Base-by-base conservation (phyloP, 306 rosid genomes). In the Bauhinia variegata region DNA sequence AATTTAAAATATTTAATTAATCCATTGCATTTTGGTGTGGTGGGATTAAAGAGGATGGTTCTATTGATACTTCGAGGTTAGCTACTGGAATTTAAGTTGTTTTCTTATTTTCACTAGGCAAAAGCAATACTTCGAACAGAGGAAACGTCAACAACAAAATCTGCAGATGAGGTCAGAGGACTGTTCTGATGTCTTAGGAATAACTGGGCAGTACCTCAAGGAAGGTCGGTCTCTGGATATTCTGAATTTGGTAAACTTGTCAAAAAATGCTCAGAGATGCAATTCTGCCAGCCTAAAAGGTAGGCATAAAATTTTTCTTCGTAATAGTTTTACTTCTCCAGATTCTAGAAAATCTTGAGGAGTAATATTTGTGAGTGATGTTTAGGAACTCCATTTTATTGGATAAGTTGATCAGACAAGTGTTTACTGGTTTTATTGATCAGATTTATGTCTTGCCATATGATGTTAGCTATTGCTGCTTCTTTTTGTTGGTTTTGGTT, bases 121-220 rank as follows among this genome's bases (percentile, higher is more conserved):
- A 85, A 93, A 87, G 75, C 96, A 93, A 71, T 89, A 87, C 73
- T 89, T 93, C 51, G 96, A 93, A 74, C 98, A 93, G 86, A 86
- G 80, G 83, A 93, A 78, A 77, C 86, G 87, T 39, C 89, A 80
- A 33, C 91, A 92, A 68, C 82, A 75, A 65, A 85, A 80, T 72
- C 76, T 63, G 79, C 89, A 66, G 58, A 72, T 82, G 53, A 72
- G 75, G 6, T 72, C 75, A 33, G 92, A 83, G 80, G 75, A 65
- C 64, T 62, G 43, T 48, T 66, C 61, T 4, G 83, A 79, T 63
- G 73, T 75, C 18, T 17, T 55, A 31, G 81, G 79, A 37, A 28
- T 56, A 44, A 67, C 73, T 57, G 80, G 68, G 62, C 75, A 88
- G 28, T 69, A 48, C 71, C 76, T 38, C 52, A 86, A 79, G 61